phyloP scores from a whole-genome alignment of 805 yeast species.

The Saccharomyces paradoxus region DNA sequence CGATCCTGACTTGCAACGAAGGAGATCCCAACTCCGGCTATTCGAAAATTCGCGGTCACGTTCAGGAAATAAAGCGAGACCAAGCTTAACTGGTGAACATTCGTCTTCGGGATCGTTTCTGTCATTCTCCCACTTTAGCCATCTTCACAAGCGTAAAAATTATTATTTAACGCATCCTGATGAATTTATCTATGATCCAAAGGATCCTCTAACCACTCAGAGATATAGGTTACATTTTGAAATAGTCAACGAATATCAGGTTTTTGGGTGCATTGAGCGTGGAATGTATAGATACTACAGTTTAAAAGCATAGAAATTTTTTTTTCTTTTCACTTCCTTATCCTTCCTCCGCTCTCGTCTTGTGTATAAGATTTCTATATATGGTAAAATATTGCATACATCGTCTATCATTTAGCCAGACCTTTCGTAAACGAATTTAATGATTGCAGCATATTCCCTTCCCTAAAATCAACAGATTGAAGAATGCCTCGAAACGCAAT shows the following conservation, averaged over 20 bases:
- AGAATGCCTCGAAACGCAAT: neutral
- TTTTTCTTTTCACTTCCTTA: neutral
- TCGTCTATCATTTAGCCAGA: neutral
- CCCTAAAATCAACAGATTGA: neutral
- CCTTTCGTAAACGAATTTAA: neutral
- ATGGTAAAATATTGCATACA: neutral
- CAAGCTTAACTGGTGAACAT: neutral
- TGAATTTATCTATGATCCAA: conserved; percentile 21
- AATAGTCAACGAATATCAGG: conserved; percentile 31
- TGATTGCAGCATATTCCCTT: neutral
- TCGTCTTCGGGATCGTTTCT: conserved; percentile 4
- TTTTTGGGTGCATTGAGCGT: conserved; percentile 37
- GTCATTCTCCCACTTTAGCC: conserved; percentile 4
- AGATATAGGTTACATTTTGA: conserved; percentile 24
- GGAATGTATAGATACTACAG: conserved; percentile 39
- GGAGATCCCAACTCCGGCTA: conserved; percentile 27
- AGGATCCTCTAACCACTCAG: conserved; percentile 20
- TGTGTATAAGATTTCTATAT: neutral
- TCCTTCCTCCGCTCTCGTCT: neutral
- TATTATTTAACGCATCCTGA: conserved; percentile 18
- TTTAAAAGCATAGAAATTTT: conserved; percentile 27
- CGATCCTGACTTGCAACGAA: conserved; percentile 25
- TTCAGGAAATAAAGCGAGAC: neutral
- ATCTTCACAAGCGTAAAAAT: conserved; percentile 3
- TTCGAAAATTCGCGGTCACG: neutral